These are phyloP conservation scores for Coccomyxa sp. DNA, from an alignment of 139 green algal genomes.

Conservation along the genomic window DNA sequence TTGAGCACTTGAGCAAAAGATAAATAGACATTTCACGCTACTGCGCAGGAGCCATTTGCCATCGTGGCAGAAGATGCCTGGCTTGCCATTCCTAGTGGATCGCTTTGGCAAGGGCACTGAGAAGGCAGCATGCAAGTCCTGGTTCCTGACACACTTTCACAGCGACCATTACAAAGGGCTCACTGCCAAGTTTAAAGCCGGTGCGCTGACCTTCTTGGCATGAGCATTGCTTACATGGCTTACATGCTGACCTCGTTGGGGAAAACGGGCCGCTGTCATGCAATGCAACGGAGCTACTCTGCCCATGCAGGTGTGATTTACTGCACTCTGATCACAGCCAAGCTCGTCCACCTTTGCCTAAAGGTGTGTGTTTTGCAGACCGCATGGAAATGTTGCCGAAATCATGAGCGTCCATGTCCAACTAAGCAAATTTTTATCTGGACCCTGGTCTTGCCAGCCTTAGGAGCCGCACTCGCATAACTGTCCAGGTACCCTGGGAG, in stretches of 20 bases:
- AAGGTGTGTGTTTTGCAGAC: constrained; percentile 18
- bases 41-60: no score
- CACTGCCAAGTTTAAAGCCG: constrained; percentile 5
- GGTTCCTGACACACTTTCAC: constrained; percentile 90
- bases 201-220: neutral
- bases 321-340: constrained; percentile 66
- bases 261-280: no score
- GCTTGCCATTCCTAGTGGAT: constrained; percentile 70
- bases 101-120: constrained; percentile 43
- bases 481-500: constrained; percentile 18
- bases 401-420: no score
- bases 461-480: neutral
- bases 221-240: neutral
- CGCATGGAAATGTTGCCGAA: no score
- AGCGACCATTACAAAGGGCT: constrained; percentile 76
- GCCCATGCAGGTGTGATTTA: constrained; percentile 22
- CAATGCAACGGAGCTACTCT: no score
- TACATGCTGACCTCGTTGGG: no score
- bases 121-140: constrained; percentile 30
- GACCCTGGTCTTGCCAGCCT: no score
- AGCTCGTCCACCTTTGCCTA: constrained; percentile 54
- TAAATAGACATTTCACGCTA: no score
- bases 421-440: no score
- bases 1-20: no score
- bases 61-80: constrained; percentile 53